Evolutionary conservation across 352 stramenopile genomes (phyloP).

Genomic region (Pythium coloratum): DNA sequence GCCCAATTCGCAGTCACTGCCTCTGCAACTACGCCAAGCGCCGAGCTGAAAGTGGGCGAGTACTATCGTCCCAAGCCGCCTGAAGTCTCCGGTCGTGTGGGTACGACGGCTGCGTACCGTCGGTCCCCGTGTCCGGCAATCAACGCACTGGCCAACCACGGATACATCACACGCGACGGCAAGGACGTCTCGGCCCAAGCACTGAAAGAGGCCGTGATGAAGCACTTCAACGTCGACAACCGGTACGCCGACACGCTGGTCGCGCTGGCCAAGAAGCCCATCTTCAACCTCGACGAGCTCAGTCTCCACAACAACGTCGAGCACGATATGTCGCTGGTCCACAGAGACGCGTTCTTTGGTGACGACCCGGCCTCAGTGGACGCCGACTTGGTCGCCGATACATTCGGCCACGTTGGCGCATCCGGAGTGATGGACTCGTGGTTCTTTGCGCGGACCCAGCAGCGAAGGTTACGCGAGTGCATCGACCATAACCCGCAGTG

Average conservation of each 20-base stretch:
- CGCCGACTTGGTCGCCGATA: constrained; percentile 28
- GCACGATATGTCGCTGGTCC: constrained; percentile 50
- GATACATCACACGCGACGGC: constrained; percentile 40
- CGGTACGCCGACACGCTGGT: constrained; percentile 28
- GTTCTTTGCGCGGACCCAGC: neutral
- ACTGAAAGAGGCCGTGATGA: constrained; percentile 25
- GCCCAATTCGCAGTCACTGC: neutral
- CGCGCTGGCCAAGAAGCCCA: constrained; percentile 23
- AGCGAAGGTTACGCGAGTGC: neutral
- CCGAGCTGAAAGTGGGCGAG: constrained; percentile 14
- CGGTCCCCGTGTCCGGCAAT: constrained; percentile 45
- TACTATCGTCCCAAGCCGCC: constrained; percentile 17
- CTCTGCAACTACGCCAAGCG: neutral
- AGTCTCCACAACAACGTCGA: constrained; percentile 44
- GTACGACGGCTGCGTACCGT: constrained; percentile 1
- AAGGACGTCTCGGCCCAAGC: constrained; percentile 35
- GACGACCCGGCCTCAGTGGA: constrained; percentile 33
- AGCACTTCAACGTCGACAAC: constrained; percentile 37
- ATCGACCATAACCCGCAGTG: constrained; percentile 2
- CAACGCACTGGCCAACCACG: constrained; percentile 55
- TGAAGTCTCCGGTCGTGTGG: constrained; percentile 16
- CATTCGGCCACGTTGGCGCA: constrained; percentile 25
- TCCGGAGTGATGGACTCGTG: neutral
- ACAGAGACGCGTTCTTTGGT: constrained; percentile 41
- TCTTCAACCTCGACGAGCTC: constrained; percentile 41